Percentiles rank a stretch among this genome's conserved stretches.
These are phyloP conservation scores for Lichtheimia ramosa DNA, from an alignment of 371 early-diverging fungal species.

Conservation along the genomic window DNA sequence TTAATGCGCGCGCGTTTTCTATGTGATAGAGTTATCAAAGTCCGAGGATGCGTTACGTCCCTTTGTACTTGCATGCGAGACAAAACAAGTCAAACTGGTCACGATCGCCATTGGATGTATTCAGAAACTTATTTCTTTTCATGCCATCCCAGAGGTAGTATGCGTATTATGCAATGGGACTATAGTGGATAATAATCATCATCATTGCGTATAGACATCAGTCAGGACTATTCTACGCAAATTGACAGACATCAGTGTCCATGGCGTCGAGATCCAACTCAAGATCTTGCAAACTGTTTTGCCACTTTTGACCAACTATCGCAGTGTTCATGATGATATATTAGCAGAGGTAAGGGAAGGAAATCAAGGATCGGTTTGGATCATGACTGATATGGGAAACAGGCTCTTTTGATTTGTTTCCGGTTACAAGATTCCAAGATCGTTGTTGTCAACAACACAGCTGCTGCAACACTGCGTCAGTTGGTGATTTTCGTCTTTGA, in stretches of 20 bases:
- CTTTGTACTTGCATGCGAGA: slow-evolving; percentile 88
- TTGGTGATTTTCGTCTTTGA: slow-evolving; percentile 93
- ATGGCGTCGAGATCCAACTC: slow-evolving; percentile 88
- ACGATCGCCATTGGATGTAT: slow-evolving; percentile 87
- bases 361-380: background rate
- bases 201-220: slow-evolving; percentile 49
- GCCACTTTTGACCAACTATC: slow-evolving; percentile 86
- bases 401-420: slow-evolving; percentile 89
- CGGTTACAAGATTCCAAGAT: slow-evolving; percentile 83
- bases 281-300: slow-evolving; percentile 91
- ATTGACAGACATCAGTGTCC: slow-evolving; percentile 69
- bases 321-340: slow-evolving; percentile 74
- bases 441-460: slow-evolving; percentile 91
- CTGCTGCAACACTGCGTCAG: slow-evolving; percentile 93
- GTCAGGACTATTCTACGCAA: slow-evolving; percentile 70
- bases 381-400: background rate
- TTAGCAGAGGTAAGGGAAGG: slow-evolving; percentile 70
- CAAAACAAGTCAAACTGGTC: slow-evolving; percentile 82
- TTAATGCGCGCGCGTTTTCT: background rate
- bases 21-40: slow-evolving; percentile 72
- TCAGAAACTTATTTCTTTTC: slow-evolving; percentile 83
- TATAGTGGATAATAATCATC: background rate
- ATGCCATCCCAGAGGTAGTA: slow-evolving; percentile 80
- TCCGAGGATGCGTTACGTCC: slow-evolving; percentile 85
- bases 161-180: background rate